Percentiles rank a stretch among this genome's conserved stretches.
Evolutionary conservation across 1,284 basidiomycete species (phyloP).

Genomic region (Termitomyces sp.): DNA sequence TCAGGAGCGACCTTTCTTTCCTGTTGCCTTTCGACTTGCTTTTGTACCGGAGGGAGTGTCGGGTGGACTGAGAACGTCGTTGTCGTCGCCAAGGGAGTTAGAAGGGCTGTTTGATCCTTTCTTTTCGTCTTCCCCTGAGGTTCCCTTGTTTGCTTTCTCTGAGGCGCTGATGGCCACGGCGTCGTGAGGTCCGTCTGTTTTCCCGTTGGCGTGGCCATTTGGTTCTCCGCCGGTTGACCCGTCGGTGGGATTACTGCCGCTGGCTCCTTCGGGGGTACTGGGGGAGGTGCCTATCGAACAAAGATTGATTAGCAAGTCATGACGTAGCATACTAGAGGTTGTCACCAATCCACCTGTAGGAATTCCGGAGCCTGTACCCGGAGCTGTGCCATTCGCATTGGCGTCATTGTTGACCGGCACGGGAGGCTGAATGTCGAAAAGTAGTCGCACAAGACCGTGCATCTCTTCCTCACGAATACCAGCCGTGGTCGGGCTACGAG

Average conservation of each 20-base stretch:
- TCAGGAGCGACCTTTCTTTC: background rate
- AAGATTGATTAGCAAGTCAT: slow-evolving; percentile 7
- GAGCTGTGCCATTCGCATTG: slow-evolving; percentile 8
- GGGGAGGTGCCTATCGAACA: background rate
- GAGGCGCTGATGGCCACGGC: background rate
- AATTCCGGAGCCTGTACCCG: slow-evolving; percentile 7
- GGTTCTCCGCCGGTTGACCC: slow-evolving; percentile 1
- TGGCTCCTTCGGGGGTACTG: slow-evolving; percentile 2
- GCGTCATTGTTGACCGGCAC: background rate
- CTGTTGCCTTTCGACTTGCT: background rate
- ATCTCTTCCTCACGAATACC: slow-evolving; percentile 32
- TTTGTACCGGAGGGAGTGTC: slow-evolving; percentile 2
- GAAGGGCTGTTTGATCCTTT: background rate
- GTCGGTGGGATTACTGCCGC: background rate
- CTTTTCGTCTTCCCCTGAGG: background rate
- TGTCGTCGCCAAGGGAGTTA: slow-evolving; percentile 1
- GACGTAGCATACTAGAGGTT: slow-evolving; percentile 4
- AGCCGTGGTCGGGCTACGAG: slow-evolving; percentile 34
- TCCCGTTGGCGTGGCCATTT: background rate
- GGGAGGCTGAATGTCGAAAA: slow-evolving; percentile 30
- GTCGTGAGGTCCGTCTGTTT: background rate
- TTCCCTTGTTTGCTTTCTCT: background rate
- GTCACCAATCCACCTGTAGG: slow-evolving; percentile 31
- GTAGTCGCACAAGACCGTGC: slow-evolving; percentile 29
- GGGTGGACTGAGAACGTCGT: background rate